Evolutionary conservation across 768 basidiomycete species (phyloP), one percentile per base, ranked within the genome.

Genomic region (Collybiopsis confluens): DNA sequence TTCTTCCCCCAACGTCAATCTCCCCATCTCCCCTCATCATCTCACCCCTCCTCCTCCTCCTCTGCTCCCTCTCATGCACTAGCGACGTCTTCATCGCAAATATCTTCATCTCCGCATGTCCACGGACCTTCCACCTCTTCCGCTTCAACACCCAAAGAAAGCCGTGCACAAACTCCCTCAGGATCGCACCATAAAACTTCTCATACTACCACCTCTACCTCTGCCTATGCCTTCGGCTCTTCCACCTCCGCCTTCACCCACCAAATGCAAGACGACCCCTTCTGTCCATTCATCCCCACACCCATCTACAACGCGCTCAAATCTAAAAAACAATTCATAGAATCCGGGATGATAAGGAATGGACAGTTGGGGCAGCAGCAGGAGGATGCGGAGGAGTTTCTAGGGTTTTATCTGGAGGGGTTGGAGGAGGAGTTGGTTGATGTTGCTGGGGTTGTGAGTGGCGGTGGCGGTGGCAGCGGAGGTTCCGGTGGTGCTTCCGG

Each of bases 351-450:
- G 88, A 82, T 84, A 90, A 35, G 94, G 94, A n/a, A n/a, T n/a
- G n/a, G n/a, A n/a, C n/a, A n/a, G n/a, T n/a, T n/a, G n/a, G n/a
- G n/a, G n/a, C n/a, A n/a, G 0, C 90, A 93, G 55, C 96, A 99
- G 71, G 96, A 99, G 67, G 96, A 99, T 55, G 96, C 95, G 9
- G 95, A 99, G 68, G 96, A 99, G 69, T 98, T 97, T 68, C 75
- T 98, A n/a, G 96, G 96, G 2, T 98, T 97, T 71, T 96, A 92
- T 71, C 76, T 98, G 23, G 93, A 98, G 61, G 90, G 93, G 0
- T 73, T 99, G 4, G 92, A 96, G 67, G 96, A 99, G 65, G 96
- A 98, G 71, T 65, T 98, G 10, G 70, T 91, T 3, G 75, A 77
- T 2, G 70, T 96, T n/a, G 68, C 82, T 6, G 73, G 82, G 5